Evolutionary conservation across 176 grass and related monocot species (phyloP), one percentile per base, ranked within the genome.

Genomic region (Carex kokanica): DNA sequence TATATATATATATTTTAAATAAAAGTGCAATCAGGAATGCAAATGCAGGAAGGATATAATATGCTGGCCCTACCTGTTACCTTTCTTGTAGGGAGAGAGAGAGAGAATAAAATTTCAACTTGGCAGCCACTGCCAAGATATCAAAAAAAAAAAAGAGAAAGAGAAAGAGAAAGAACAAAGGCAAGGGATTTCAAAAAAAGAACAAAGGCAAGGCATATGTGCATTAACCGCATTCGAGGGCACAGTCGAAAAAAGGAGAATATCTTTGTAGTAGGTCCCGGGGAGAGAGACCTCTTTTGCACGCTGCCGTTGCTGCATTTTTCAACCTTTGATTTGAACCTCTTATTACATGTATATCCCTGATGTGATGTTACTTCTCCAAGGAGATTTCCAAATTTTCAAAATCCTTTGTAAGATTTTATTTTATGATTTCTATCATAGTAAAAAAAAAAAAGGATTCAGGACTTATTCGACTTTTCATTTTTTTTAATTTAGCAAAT

Each of bases 131-230:
- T n/a, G n/a, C n/a, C n/a, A n/a, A n/a, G n/a, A n/a, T n/a, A n/a
- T n/a, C n/a, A n/a, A n/a, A n/a, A n/a, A n/a, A n/a, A n/a, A n/a
- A n/a, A n/a, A n/a, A n/a, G n/a, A n/a, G 29, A 36, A 36, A 36
- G 3, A 4, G 34, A 36, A 0, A 36, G 34, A 36, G 34, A 36
- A 36, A 36, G 34, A 36, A 36, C 3, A 36, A 36, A 36, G 34
- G 34, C 2, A 36, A 36, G 34, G 31, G 60, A 82, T n/a, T n/a
- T n/a, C n/a, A n/a, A n/a, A n/a, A n/a, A n/a, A 64, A 65, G 79
- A 64, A 81, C 40, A 81, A 66, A 82, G 79, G 79, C 55, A 82
- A 82, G 38, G 80, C 15, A 82, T 68, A 82, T 67, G 51, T 82
- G 61, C 80, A 68, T 82, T 54, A 31, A 51, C 80, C 60, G 0